Evolutionary conservation across 148 eudicot genomes (phyloP), one percentile per base, ranked within the genome.

Genomic region (Polygonum aviculare): DNA sequence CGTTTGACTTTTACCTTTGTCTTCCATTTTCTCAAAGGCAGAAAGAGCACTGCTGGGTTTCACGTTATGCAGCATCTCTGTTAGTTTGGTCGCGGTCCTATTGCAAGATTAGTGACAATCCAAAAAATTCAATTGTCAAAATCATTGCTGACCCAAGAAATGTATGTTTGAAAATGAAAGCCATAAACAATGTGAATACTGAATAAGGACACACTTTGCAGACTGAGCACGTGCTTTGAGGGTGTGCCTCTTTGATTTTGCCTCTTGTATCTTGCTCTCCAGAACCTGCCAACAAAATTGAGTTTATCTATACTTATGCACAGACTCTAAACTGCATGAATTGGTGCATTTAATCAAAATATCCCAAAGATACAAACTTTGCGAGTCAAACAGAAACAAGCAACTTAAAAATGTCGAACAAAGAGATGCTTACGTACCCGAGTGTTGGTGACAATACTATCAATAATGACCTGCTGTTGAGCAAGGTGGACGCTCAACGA

Each of bases 21-120:
- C 97, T 79, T 95, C 98, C 98, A 95, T 92, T 85, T 89, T 89
- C 80, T 95, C 98, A 79, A 95, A 92, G 75, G 96, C 94, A 3
- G 97, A 86, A 80, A 95, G 97, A 77, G 98, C 98, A 77, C 94
- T 85, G 76, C 97, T 90, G 69, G 97, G 93, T 60, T 90, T 90
- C 75, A 95, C 96, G 80, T 90, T 95, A 31, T 94, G 93, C 82
- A 92, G 76, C 97, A 90, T 90, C 85, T 92, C 97, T 72, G 81
- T 89, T 19, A 95, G 96, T 89, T 89, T 92, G 73, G 90, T 88
- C 74, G 98, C 89, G 78, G 96, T 89, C 87, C 98, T 95, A 52
- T 47, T 76, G 71, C 78, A 40, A 50, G 73, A 72, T 26, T 45
- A 49, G 39, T n/a, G 40, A 47, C 48, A 57, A 74, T 72, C 55